These are phyloP conservation scores for Thymus mandschuricus DNA, from an alignment of 257 asterid species.

Conservation along the genomic window DNA sequence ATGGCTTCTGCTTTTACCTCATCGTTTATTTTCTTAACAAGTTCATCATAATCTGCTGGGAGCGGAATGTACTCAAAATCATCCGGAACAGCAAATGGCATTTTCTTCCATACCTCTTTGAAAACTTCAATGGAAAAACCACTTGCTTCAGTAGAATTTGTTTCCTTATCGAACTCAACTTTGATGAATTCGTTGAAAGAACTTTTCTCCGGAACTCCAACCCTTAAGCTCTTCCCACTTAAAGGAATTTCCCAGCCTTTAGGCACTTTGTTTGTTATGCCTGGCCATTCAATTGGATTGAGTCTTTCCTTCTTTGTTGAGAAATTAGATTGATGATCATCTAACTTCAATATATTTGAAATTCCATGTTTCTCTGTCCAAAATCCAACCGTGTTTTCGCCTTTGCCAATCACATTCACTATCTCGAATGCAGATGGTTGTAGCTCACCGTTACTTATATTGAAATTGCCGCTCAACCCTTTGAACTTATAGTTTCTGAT, in stretches of 20 bases:
- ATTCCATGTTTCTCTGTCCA: conserved; percentile 48
- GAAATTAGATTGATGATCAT: conserved; percentile 11
- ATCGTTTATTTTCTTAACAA: conserved; percentile 29
- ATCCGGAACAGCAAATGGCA: conserved; percentile 38
- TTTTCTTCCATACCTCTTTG: conserved; percentile 31
- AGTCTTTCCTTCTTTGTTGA: conserved; percentile 35
- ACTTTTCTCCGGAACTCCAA: conserved; percentile 47
- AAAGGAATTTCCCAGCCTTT: conserved; percentile 51
- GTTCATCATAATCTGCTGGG: conserved; percentile 32
- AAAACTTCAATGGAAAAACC: conserved; percentile 55
- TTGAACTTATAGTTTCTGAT: conserved; percentile 34
- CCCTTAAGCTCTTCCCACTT: conserved; percentile 39
- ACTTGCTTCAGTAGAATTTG: conserved; percentile 30
- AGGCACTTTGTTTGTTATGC: conserved; percentile 34
- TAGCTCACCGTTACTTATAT: conserved; percentile 40
- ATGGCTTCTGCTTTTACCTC: conserved; percentile 28
- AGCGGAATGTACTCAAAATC: conserved; percentile 32
- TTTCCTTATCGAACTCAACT: conserved; percentile 37
- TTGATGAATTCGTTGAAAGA: conserved; percentile 38
- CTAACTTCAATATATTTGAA: conserved; percentile 10
- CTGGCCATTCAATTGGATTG: conserved; percentile 48
- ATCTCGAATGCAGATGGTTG: conserved; percentile 45
- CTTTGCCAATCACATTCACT: conserved; percentile 47
- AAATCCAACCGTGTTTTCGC: conserved; percentile 41
- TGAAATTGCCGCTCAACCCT: conserved; percentile 33